phyloP scores from a whole-genome alignment of 352 stramenopile species.

The Phytophthora melonis region DNA sequence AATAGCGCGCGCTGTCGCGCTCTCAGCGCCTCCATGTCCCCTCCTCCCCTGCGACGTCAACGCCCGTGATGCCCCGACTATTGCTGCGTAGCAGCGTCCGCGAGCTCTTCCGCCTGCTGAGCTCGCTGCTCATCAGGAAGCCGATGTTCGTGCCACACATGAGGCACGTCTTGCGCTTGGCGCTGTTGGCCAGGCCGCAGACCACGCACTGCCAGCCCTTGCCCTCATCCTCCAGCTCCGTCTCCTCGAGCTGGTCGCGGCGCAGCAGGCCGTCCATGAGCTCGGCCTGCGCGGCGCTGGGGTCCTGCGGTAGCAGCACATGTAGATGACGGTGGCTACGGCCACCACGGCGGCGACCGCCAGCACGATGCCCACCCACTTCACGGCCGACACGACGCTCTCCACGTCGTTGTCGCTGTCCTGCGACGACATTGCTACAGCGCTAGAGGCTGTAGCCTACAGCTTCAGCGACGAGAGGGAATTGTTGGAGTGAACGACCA shows the following conservation, averaged over 20 bases:
- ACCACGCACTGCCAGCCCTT: conserved; percentile 78
- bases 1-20: conserved; percentile 66
- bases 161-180: conserved; percentile 54
- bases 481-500: conserved; percentile 6
- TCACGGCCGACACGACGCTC: conserved; percentile 46
- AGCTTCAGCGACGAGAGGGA: conserved; percentile 1
- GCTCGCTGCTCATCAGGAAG: conserved; percentile 39
- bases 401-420: conserved; percentile 31
- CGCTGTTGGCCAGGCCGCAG: conserved; percentile 65
- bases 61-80: conserved; percentile 29
- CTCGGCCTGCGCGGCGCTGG: conserved; percentile 16
- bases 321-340: conserved; percentile 51
- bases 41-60: conserved; percentile 19
- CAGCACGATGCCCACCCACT: conserved; percentile 50
- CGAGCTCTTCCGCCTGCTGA: conserved; percentile 65
- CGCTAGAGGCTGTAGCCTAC: no score
- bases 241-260: conserved; percentile 68
- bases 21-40: conserved; percentile 47
- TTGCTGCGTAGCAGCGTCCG: conserved; percentile 52
- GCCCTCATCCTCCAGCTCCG: conserved; percentile 60
- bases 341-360: conserved; percentile 40
- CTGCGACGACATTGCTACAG: conserved; percentile 27
- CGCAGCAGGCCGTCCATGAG: conserved; percentile 70
- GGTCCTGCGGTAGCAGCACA: conserved; percentile 50
- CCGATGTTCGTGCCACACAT: conserved; percentile 72